Evolutionary conservation across 768 basidiomycete species (phyloP).

Genomic region (Kwoniella sp.): DNA sequence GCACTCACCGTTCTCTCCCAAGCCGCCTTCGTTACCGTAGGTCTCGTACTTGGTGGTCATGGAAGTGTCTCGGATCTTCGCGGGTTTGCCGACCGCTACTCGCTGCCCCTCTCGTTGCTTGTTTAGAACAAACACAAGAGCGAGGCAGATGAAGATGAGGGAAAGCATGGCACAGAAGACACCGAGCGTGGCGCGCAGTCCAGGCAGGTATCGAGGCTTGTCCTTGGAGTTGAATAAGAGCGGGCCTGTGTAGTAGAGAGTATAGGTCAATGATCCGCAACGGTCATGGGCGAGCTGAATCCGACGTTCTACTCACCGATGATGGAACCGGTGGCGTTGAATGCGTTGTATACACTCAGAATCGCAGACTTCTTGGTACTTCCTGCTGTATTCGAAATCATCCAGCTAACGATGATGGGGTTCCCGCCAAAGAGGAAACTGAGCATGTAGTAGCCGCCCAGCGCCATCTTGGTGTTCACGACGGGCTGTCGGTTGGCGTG

Average conservation of each 20-base stretch:
- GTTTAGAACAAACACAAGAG: slow-evolving; percentile 43
- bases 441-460: slow-evolving; percentile 53
- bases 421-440: slow-evolving; percentile 54
- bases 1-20: slow-evolving; percentile 17
- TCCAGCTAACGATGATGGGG: slow-evolving; percentile 54
- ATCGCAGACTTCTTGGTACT: slow-evolving; percentile 42
- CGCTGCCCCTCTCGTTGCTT: slow-evolving; percentile 44
- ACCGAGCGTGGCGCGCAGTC: slow-evolving; percentile 41
- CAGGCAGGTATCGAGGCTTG: slow-evolving; percentile 44
- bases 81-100: slow-evolving; percentile 50
- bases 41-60: slow-evolving; percentile 39
- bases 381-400: slow-evolving; percentile 53
- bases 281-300: no score
- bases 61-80: slow-evolving; percentile 41
- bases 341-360: slow-evolving; percentile 42
- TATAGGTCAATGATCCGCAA: no score
- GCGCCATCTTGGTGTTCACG: slow-evolving; percentile 36
- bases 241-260: slow-evolving; percentile 36
- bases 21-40: slow-evolving; percentile 24
- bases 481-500: slow-evolving; percentile 18
- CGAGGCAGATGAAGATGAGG: slow-evolving; percentile 36
- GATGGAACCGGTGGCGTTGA: slow-evolving; percentile 18
- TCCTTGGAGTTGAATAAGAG: slow-evolving; percentile 52
- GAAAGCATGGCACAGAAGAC: slow-evolving; percentile 41
- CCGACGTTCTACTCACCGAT: not conserved